phyloP scores from a whole-genome alignment of 2,329 filamentous ascomycete species.

The Colletotrichum sp. region DNA sequence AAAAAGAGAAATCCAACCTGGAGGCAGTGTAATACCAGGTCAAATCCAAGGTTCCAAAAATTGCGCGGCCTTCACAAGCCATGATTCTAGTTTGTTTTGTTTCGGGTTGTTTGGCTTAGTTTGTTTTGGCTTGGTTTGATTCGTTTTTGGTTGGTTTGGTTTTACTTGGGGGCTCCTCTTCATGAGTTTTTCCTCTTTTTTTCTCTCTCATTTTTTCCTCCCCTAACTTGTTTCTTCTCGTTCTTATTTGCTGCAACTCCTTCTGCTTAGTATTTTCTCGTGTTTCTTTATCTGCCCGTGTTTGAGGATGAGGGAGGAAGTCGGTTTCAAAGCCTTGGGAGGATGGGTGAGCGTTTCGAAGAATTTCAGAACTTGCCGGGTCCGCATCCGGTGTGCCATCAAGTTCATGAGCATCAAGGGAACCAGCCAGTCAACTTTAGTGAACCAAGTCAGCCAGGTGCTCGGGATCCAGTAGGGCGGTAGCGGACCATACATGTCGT shows the following conservation, averaged over 20 bases:
- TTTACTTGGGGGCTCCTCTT: neutral
- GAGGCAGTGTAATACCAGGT: neutral
- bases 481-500: neutral
- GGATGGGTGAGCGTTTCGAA: too few relatives aligned
- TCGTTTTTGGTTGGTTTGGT: neutral
- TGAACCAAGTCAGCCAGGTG: neutral
- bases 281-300: too few relatives aligned
- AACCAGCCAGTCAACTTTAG: neutral
- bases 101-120: neutral
- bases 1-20: neutral
- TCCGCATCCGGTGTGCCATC: too few relatives aligned
- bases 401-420: neutral
- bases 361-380: too few relatives aligned
- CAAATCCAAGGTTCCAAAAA: neutral
- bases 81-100: neutral
- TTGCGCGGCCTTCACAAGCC: neutral
- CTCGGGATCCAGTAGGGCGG: neutral
- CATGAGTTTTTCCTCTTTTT: neutral
- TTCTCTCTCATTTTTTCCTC: too few relatives aligned
- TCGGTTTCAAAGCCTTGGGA: too few relatives aligned
- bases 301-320: too few relatives aligned
- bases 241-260: too few relatives aligned
- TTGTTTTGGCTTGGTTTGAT: neutral
- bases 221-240: too few relatives aligned
- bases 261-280: too few relatives aligned